phyloP scores from a whole-genome alignment of 257 asterid genomes.

The Jasminum sambac region DNA sequence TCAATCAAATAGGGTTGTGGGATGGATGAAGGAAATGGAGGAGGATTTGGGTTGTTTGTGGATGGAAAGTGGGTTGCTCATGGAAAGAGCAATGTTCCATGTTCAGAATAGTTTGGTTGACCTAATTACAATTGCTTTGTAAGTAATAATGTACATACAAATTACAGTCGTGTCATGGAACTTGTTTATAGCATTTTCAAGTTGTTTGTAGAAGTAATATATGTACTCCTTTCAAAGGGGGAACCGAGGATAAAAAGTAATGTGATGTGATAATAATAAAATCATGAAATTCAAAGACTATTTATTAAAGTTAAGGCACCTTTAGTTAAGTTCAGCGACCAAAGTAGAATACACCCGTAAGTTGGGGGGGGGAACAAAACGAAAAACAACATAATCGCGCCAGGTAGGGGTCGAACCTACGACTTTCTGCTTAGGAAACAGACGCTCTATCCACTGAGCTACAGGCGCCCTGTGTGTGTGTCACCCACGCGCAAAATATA shows the following conservation, averaged over 20 bases:
- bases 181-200: too few relatives aligned
- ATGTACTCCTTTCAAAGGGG: too few relatives aligned
- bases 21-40: neutral
- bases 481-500: too few relatives aligned
- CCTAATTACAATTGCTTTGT: neutral
- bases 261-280: too few relatives aligned
- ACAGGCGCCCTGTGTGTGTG: conserved; percentile 52
- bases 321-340: neutral
- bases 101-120: neutral
- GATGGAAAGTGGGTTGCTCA: conserved; percentile 36
- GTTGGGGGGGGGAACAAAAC: neutral
- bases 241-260: too few relatives aligned
- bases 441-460: conserved; percentile 99
- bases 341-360: neutral
- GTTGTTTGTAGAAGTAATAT: too few relatives aligned
- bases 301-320: too few relatives aligned
- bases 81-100: conserved; percentile 9
- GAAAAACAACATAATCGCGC: conserved; percentile 44
- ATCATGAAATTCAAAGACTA: too few relatives aligned
- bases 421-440: conserved; percentile 98
- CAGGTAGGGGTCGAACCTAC: conserved; percentile 98
- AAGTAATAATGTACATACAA: too few relatives aligned
- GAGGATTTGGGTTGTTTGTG: neutral
- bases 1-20: neutral
- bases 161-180: too few relatives aligned